These are phyloP conservation scores for Lophiotrema nucula DNA, from an alignment of 495 filamentous ascomycete species.

Conservation along the genomic window DNA sequence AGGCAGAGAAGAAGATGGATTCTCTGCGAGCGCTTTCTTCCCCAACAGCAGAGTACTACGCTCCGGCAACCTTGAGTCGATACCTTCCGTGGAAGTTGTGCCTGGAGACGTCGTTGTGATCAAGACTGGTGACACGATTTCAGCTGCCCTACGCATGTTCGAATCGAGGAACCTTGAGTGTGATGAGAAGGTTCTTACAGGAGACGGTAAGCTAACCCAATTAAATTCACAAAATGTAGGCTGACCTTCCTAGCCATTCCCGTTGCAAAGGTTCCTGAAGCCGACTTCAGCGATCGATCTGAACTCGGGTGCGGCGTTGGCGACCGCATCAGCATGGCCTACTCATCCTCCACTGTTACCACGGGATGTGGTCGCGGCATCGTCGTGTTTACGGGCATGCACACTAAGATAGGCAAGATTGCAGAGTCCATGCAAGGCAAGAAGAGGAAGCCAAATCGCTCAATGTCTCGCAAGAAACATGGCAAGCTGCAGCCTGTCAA, in stretches of 20 bases:
- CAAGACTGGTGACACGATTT: conserved; percentile 81
- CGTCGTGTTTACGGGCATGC: conserved; percentile 71
- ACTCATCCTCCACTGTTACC: conserved; percentile 64
- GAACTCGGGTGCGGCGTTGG: conserved; percentile 56
- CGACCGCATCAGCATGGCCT: conserved; percentile 68
- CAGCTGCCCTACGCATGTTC: conserved; percentile 71
- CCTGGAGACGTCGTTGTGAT: conserved; percentile 63
- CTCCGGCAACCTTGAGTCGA: conserved; percentile 44
- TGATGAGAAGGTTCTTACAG: conserved; percentile 70
- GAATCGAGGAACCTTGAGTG: conserved; percentile 76
- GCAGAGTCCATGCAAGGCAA: conserved; percentile 63
- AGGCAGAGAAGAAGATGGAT: conserved; percentile 36
- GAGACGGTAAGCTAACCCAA: conserved; percentile 48
- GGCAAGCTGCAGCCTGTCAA: conserved; percentile 59
- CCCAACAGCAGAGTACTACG: conserved; percentile 25
- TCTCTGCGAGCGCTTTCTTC: conserved; percentile 30
- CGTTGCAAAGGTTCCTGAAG: conserved; percentile 51
- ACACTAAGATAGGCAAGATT: conserved; percentile 83
- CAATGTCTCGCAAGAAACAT: conserved; percentile 63
- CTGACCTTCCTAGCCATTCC: conserved; percentile 49
- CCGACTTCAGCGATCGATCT: conserved; percentile 43
- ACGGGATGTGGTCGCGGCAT: conserved; percentile 68
- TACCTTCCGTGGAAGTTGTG: conserved; percentile 22
- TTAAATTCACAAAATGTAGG: background rate
- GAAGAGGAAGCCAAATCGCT: conserved; percentile 58